Evolutionary conservation across 2,329 filamentous ascomycete species (phyloP).

Genomic region (Monosporascus cannonballus): DNA sequence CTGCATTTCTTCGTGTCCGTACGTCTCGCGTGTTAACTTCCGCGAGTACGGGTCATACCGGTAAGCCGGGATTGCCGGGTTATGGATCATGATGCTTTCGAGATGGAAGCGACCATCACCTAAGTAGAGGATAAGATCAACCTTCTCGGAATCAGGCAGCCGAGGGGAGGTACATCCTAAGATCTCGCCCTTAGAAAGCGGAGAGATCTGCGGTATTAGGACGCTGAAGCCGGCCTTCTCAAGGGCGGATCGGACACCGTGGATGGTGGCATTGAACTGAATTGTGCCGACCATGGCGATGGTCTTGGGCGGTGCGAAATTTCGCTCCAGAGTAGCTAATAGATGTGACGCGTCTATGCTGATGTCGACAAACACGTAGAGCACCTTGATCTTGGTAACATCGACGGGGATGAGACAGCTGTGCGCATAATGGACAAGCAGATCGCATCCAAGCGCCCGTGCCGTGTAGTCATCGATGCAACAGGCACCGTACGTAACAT

Average conservation of each 20-base stretch:
- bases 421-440: slow-evolving; percentile 95
- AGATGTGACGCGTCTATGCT: slow-evolving; percentile 89
- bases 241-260: slow-evolving; percentile 71
- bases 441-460: slow-evolving; percentile 83
- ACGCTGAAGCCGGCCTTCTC: slow-evolving; percentile 81
- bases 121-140: slow-evolving; percentile 49
- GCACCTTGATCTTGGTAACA: slow-evolving; percentile 91
- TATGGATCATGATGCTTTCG: slow-evolving; percentile 98
- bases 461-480: slow-evolving; percentile 99
- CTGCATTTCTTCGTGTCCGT: slow-evolving; percentile 89
- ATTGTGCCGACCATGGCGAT: slow-evolving; percentile 95
- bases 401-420: slow-evolving; percentile 94
- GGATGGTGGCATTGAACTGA: slow-evolving; percentile 96
- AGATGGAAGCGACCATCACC: slow-evolving; percentile 53
- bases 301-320: slow-evolving; percentile 78
- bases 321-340: slow-evolving; percentile 78
- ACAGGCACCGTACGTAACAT: slow-evolving; percentile 97
- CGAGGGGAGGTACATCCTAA: slow-evolving; percentile 91
- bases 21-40: slow-evolving; percentile 83
- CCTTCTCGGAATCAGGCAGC: slow-evolving; percentile 48
- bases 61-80: slow-evolving; percentile 84
- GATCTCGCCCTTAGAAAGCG: slow-evolving; percentile 90
- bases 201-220: slow-evolving; percentile 85
- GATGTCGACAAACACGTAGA: slow-evolving; percentile 98
- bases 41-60: slow-evolving; percentile 95